Evolutionary conservation across 2,329 filamentous ascomycete genomes (phyloP), one percentile per base, ranked within the genome.

Genomic region (Laburnicola sp.): DNA sequence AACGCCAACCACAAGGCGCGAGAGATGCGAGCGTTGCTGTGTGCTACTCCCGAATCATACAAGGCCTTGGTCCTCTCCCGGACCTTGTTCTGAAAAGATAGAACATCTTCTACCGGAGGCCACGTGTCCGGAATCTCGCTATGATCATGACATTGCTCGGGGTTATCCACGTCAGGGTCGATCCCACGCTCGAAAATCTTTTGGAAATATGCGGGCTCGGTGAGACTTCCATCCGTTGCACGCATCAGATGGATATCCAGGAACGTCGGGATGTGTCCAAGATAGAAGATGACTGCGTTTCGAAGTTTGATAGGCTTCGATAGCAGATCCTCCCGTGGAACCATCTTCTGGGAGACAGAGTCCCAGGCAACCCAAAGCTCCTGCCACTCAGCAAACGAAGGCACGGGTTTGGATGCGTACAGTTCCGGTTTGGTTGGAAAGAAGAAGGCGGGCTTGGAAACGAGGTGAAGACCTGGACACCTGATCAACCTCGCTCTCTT

Each of bases 111-210:
- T 2, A 91, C 73, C 0, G 83, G 77, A 2, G 94, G 94, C 92
- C 93, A 99, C 65, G 88, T 82, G 34, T 91, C 87, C 0, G 94
- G 94, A 21, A 95, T 86, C 63, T 92, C 86, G 27, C 91, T 97
- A 74, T 99, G 94, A 6, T 81, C 78, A 72, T 99, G 94, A 66
- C 93, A 97, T 42, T 87, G 76, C 64, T 91, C 86, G 0, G 94
- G 94, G 65, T 99, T 88, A 64, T 99, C 92, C 11, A 99, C 94
- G 68, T 99, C 94, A 0, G 94, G 94, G 69, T 99, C 94, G 67
- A 99, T 93, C 28, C 94, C 94, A 48, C 94, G 83, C 75, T 99
- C 93, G 60, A 99, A 99, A 48, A 97, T 96, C 32, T 79, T 72
- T 49, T 79, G 79, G 70, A 88, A 97, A 53, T 80, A 79, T 1